These are phyloP conservation scores for Hanseniaspora vineae DNA, from an alignment of 805 yeast genomes.

Conservation along the genomic window DNA sequence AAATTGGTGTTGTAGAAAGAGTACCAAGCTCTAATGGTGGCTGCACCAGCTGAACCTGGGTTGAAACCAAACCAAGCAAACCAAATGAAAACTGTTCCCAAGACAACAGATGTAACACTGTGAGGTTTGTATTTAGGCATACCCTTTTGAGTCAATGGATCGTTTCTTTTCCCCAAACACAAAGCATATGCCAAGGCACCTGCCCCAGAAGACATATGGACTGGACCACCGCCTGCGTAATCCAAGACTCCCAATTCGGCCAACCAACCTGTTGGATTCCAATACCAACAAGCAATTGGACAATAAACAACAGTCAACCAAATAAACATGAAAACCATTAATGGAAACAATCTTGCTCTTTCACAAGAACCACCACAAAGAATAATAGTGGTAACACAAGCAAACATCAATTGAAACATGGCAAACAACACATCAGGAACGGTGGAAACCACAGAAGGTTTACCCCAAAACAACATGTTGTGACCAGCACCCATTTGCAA, in stretches of 20 bases:
- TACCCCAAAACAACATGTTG: conserved; percentile 55
- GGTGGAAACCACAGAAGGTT: conserved; percentile 48
- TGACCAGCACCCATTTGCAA: conserved; percentile 68
- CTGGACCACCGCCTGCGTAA: conserved; percentile 99
- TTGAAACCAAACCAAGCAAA: conserved; percentile 99
- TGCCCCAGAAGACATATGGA: conserved; percentile 87
- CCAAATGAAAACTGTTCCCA: conserved; percentile 93
- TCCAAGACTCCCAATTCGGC: conserved; percentile 72
- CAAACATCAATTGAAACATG: conserved; percentile 94
- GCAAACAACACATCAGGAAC: conserved; percentile 89
- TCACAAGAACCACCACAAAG: conserved; percentile 98
- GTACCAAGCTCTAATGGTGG: conserved; percentile 87
- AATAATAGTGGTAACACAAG: conserved; percentile 81
- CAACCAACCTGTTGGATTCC: conserved; percentile 94
- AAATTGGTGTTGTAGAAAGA: conserved; percentile 86
- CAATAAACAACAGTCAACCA: conserved; percentile 95
- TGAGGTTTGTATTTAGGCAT: conserved; percentile 91
- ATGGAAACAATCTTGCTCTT: conserved; percentile 90
- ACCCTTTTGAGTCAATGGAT: conserved; percentile 47
- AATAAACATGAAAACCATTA: conserved; percentile 85
- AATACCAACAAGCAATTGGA: conserved; percentile 94
- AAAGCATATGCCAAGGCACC: conserved; percentile 93
- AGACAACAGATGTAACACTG: conserved; percentile 76
- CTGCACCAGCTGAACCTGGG: conserved; percentile 95
- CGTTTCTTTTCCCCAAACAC: conserved; percentile 83